phyloP scores from a whole-genome alignment of 78 protist species.

The Polysphondylium violaceum region DNA sequence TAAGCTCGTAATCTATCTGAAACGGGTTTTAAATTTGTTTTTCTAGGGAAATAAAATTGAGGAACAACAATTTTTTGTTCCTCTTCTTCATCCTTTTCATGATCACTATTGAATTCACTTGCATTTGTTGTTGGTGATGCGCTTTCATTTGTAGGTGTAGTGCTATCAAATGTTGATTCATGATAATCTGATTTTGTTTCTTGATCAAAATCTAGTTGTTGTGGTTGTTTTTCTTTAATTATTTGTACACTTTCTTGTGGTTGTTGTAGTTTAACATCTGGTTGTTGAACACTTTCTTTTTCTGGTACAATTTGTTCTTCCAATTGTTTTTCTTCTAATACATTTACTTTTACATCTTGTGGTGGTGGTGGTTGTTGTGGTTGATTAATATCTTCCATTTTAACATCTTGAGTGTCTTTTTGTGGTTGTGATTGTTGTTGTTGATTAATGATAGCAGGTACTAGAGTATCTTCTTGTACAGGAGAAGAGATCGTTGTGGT shows the following conservation, averaged over 20 bases:
- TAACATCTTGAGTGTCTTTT: background rate
- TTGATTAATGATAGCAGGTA: background rate
- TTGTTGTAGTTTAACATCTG: constrained; percentile 29
- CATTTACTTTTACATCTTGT: background rate
- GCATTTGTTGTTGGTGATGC: background rate
- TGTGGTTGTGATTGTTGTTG: background rate
- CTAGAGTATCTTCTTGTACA: background rate
- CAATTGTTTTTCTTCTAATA: no score
- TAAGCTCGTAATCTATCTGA: background rate
- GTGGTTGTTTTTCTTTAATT: constrained; percentile 1
- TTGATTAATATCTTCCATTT: background rate
- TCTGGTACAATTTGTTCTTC: no score
- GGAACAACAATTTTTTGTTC: constrained; percentile 18
- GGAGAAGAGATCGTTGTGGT: background rate
- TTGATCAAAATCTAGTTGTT: background rate
- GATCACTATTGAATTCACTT: background rate
- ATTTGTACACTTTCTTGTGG: constrained; percentile 18
- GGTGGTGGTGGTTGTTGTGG: background rate
- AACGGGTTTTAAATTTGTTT: background rate
- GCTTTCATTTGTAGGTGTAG: background rate
- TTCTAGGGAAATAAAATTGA: constrained; percentile 52
- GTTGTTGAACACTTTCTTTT: no score
- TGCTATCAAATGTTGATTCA: background rate
- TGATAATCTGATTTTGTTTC: background rate
- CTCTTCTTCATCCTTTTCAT: background rate